Base-by-base conservation (phyloP, 345 rosid species). In the Crucihimalaya himalaica region DNA sequence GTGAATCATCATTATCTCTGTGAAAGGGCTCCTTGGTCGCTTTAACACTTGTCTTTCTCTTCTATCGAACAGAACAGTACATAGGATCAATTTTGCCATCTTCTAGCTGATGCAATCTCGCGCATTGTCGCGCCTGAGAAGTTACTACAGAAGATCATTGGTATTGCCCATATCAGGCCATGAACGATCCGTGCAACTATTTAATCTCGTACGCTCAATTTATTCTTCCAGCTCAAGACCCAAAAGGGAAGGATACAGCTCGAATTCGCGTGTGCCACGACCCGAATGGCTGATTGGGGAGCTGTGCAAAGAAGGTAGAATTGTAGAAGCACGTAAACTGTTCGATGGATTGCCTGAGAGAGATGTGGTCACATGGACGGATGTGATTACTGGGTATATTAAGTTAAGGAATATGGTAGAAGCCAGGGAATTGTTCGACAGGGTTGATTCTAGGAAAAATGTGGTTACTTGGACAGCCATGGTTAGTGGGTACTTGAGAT, bases 381-480 rank as follows among this genome's bases (percentile, higher is more conserved):
- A 86, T 8, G 65, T 87, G 58, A 81, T 88, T 53, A 79, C 86
- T 47, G 94, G 89, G 64, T 83, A 87, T 70, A 80, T 86, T 46
- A 87, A 80, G 79, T 70, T 71, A 53, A 84, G 92, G 39, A 75
- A 78, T 68, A 78, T 88, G 77, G 84, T 43, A 11, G 89, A 88
- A 83, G 94, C 92, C 4, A 87, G 84, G 31, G 57, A 67, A 47
- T 63, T 90, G 47, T 87, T 88, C 58, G 84, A 90, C 31, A 68
- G 90, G 52, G 79, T 21, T 14, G 88, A 87, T 77, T 83, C 87
- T 0, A 57, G 34, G 75, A 90, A 80, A 75, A 84, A 90, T 75
- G 94, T 90, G 23, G 88, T 88, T 32, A 88, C 90, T 9, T 90
- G 94, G 96, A 90, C 96, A 0, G 87, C 92, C 13, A 78, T 88